Conservation (phyloP, 2,329 filamentous ascomycete species). For the Microsporum ferrugineum region DNA sequence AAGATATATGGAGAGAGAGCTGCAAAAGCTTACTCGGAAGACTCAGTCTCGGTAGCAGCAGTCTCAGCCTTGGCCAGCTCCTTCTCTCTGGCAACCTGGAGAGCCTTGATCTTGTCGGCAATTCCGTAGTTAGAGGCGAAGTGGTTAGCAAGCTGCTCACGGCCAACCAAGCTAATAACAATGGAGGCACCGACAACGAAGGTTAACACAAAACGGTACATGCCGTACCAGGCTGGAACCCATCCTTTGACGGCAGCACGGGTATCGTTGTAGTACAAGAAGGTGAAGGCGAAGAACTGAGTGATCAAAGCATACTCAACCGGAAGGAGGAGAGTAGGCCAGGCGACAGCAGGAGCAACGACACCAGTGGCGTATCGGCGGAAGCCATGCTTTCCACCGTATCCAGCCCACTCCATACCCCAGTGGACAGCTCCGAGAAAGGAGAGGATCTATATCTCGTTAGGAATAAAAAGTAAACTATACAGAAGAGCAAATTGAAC, state of each 20-base stretch:
- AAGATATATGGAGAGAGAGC: background rate
- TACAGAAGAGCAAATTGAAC: constrained; percentile 23
- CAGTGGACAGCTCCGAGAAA: constrained; percentile 92
- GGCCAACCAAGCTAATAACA: constrained; percentile 66
- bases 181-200: constrained; percentile 78
- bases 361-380: constrained; percentile 77
- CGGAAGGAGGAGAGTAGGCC: constrained; percentile 79
- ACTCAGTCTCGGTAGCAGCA: constrained; percentile 19
- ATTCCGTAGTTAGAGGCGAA: constrained; percentile 28
- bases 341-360: constrained; percentile 65
- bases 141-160: constrained; percentile 56
- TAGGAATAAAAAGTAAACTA: background rate
- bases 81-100: constrained; percentile 36
- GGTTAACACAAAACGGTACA: constrained; percentile 84
- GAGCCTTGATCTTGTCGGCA: constrained; percentile 42
- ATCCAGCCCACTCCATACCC: constrained; percentile 74
- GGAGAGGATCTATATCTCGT: constrained; percentile 58
- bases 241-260: constrained; percentile 62
- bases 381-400: constrained; percentile 55
- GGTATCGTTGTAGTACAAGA: constrained; percentile 74
- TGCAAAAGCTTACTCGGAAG: constrained; percentile 9
- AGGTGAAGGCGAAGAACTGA: constrained; percentile 76
- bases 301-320: constrained; percentile 73
- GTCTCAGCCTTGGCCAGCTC: constrained; percentile 29
- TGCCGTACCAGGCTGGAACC: constrained; percentile 74